Evolutionary conservation across 148 eudicot species (phyloP), one percentile per base, ranked within the genome.

Genomic region (Beta vulgaris): DNA sequence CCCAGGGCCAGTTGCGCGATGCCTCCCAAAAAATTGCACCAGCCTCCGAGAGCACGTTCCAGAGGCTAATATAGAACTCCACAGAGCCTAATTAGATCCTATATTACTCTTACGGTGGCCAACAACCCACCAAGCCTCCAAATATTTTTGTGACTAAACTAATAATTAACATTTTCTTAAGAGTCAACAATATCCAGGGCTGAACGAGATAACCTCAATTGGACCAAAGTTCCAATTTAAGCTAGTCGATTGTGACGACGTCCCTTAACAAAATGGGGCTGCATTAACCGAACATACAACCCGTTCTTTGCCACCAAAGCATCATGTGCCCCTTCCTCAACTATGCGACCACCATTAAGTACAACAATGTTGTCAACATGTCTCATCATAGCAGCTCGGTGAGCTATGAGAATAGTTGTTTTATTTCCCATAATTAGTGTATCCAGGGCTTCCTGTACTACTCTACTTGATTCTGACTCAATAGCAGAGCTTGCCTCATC

Each of bases 401-500:
- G 98, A 31, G 98, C 98, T 48, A 95, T 88, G 14, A 95, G 78
- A 78, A 95, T 90, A 15, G 96, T 88, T 26, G 98, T 95, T 84
- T 92, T 95, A 77, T 95, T 95, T 40, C 98, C 97, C 97, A 95
- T 90, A 31, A 95, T 78, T 43, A 95, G 84, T 1, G 97, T 95
- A 75, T 95, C 98, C 37, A 95, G 89, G 73, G 98, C 97, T 86
- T 95, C 98, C 73, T 95, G 98, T 37, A 95, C 97, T 69, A 95
- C 98, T 54, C 93, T 81, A 82, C 97, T 95, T 0, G 98, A 95
- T 82, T 95, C 98, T 0, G 98, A 95, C 83, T 95, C 98, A 7
- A 95, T 89, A 25, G 98, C 91, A 6, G 98, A 92, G 81, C 98
- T 95, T 5, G 98, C 98, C 84, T 95, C 98, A 40, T 95, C 98